Evolutionary conservation across 2,329 filamentous ascomycete genomes (phyloP).

Genomic region (Botryosphaeria agaves): DNA sequence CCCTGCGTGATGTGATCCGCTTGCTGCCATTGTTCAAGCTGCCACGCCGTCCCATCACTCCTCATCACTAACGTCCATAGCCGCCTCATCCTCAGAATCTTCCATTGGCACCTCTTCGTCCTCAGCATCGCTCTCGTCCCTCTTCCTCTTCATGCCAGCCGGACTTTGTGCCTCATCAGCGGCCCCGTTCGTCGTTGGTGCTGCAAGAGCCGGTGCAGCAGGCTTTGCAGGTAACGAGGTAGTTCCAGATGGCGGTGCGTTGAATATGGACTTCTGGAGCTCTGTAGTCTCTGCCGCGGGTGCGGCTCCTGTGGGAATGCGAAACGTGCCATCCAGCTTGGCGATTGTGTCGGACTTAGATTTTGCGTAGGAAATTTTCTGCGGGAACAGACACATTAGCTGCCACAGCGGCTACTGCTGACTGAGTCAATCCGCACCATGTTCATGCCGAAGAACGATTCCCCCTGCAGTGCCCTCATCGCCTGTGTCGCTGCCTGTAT

Average conservation of each 20-base stretch:
- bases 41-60: constrained; percentile 23
- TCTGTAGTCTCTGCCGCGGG: constrained; percentile 49
- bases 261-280: constrained; percentile 67
- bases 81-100: constrained; percentile 32
- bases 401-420: no score
- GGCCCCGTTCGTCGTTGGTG: constrained; percentile 32
- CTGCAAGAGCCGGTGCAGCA: constrained; percentile 21
- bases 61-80: constrained; percentile 57
- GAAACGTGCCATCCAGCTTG: constrained; percentile 83
- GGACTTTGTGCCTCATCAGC: constrained; percentile 33
- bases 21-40: not conserved
- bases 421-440: constrained; percentile 47
- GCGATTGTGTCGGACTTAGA: constrained; percentile 75
- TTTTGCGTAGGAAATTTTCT: constrained; percentile 88
- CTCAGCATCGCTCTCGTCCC: constrained; percentile 38
- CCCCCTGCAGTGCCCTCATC: constrained; percentile 74
- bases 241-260: constrained; percentile 30
- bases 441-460: constrained; percentile 67
- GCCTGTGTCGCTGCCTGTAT: constrained; percentile 85
- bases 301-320: constrained; percentile 30
- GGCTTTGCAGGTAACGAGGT: constrained; percentile 11
- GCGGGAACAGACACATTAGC: constrained; percentile 1
- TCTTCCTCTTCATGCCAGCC: constrained; percentile 48
- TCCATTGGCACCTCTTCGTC: constrained; percentile 17
- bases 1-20: not conserved